Evolutionary conservation across 148 eudicot species (phyloP), one percentile per base, ranked within the genome.

Genomic region (Pouteria glomerata): DNA sequence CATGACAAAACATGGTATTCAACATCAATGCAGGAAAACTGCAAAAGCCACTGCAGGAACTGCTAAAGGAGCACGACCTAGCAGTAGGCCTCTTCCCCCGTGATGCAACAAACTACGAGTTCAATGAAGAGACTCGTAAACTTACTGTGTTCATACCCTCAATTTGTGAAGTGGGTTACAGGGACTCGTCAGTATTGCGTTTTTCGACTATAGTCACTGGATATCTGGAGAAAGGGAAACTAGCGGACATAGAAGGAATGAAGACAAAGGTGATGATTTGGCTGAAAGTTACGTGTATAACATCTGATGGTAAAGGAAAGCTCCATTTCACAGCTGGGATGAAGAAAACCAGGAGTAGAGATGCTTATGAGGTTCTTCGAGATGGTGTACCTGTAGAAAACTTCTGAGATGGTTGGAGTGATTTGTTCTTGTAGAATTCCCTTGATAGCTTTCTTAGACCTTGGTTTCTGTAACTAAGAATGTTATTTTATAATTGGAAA

Each of bases 41-140:
- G 97, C 99, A 95, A 68, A 87, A 85, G 79, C 90, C 99, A 42
- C 77, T 91, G 71, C 86, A 88, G 7, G 97, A 95, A 57, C 85
- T 95, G 57, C 85, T 95, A 8, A 85, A 95, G 82, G 97, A 95
- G 45, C 81, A 89, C 57, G 93, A 91, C 80, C 71, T 95, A 44
- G 75, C 97, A 31, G 78, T 75, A 16, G 99, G 99, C 19, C 82
- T 95, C 77, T 95, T 95, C 72, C 97, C 99, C 16, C 89, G 86
- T 61, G 94, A 95, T 69, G 96, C 90, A 21, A 95, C 97, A 60
- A 89, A 89, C 74, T 95, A 89, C 7, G 97, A 95, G 86, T 89
- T 95, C 69, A 87, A 95, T 61, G 97, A 91, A 61, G 80, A 85
- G 76, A 89, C 96, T 0, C 65, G 79, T 61, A 91, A 82, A 80